Percentiles rank a stretch among this genome's conserved stretches.
Conservation (phyloP, 2,329 filamentous ascomycete genomes). For the Colletotrichum graminicola region DNA sequence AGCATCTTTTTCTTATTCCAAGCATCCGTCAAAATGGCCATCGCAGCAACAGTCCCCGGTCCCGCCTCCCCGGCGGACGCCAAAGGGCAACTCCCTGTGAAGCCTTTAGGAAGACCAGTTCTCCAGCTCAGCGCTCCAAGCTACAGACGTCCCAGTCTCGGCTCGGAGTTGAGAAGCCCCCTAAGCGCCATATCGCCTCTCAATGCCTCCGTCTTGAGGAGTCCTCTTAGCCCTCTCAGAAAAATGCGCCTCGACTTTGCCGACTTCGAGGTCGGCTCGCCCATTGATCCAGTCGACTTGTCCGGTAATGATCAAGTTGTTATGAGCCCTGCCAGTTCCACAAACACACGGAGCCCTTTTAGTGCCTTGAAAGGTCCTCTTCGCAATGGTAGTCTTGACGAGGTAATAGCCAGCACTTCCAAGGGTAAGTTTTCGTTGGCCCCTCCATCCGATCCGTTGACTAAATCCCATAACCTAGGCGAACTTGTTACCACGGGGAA, state of each 20-base stretch:
- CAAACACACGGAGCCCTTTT: slow-evolving; percentile 10
- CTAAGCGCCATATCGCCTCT: slow-evolving; percentile 36
- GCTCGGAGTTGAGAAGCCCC: slow-evolving; percentile 18
- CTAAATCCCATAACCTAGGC: background rate
- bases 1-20: background rate
- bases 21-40: slow-evolving; percentile 30
- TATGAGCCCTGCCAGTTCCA: slow-evolving; percentile 6
- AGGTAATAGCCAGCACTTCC: background rate
- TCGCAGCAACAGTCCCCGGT: background rate
- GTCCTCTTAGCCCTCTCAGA: slow-evolving; percentile 31
- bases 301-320: background rate
- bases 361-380: slow-evolving; percentile 31
- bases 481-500: slow-evolving; percentile 14
- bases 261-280: slow-evolving; percentile 37
- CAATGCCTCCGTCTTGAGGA: slow-evolving; percentile 23
- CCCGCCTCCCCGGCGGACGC: slow-evolving; percentile 1
- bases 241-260: slow-evolving; percentile 23
- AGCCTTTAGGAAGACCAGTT: slow-evolving; percentile 22
- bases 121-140: slow-evolving; percentile 25
- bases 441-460: too few relatives aligned
- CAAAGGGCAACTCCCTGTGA: background rate
- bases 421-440: background rate
- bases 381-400: background rate
- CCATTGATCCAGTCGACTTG: slow-evolving; percentile 35
- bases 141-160: slow-evolving; percentile 15